A percentile compares a stretch with the other conserved stretches of the same genome.
Conservation (phyloP, 2,329 filamentous ascomycete genomes). For the Didymella segeticola region DNA sequence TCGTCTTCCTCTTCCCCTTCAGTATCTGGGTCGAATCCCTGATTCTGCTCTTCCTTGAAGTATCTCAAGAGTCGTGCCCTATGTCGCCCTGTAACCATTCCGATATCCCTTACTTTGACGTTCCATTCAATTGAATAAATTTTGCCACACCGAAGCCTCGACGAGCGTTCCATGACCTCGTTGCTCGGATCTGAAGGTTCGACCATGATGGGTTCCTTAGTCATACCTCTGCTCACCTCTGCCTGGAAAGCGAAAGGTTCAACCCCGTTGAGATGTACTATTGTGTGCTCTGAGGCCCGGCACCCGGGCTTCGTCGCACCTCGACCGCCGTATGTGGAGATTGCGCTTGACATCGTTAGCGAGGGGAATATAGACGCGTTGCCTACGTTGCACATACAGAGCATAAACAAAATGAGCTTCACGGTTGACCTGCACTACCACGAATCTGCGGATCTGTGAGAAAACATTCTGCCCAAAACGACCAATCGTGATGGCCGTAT, state of each 20-base stretch:
- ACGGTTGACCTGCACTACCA: conserved; percentile 23
- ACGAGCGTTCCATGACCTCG: conserved; percentile 37
- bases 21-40: no score
- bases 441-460: conserved; percentile 38
- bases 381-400: conserved; percentile 17
- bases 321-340: conserved; percentile 50
- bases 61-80: no score
- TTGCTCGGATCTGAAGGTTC: conserved; percentile 17
- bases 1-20: no score
- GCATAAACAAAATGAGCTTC: conserved; percentile 31
- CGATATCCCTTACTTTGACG: conserved; percentile 53
- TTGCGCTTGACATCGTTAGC: conserved; percentile 36
- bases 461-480: conserved; percentile 22
- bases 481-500: conserved; percentile 20
- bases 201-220: conserved; percentile 49
- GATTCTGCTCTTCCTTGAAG: no score
- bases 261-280: conserved; percentile 38
- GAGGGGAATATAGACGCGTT: no score
- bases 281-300: conserved; percentile 45
- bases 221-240: conserved; percentile 44
- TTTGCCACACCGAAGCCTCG: conserved; percentile 45
- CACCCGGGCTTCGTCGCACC: conserved; percentile 49
- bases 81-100: no score
- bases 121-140: conserved; percentile 52
- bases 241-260: conserved; percentile 14